A percentile compares a stretch with the other conserved stretches of the same genome.
Conservation (phyloP, 768 basidiomycete genomes). For the Coprinellus micaceus region DNA sequence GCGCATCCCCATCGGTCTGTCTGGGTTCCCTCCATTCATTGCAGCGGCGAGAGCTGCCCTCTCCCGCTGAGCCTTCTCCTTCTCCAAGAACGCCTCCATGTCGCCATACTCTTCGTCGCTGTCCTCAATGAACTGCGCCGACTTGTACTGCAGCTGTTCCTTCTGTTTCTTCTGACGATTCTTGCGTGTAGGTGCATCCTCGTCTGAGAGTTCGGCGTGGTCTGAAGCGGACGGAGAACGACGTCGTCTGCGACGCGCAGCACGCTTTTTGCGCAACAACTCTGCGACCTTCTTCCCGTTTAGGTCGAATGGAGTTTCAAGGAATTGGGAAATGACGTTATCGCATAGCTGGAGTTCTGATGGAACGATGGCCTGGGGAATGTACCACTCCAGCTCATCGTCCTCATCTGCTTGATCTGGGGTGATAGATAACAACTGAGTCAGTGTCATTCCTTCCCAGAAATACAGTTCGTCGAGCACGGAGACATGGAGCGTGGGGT, state of each 20-base stretch:
- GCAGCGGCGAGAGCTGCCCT: slow-evolving; percentile 44
- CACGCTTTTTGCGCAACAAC: slow-evolving; percentile 66
- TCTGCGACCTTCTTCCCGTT: slow-evolving; percentile 72
- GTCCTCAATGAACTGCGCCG: slow-evolving; percentile 88
- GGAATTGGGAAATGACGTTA: slow-evolving; percentile 79
- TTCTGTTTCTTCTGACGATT: slow-evolving; percentile 68
- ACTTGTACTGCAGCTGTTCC: slow-evolving; percentile 64
- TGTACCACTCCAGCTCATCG: slow-evolving; percentile 74
- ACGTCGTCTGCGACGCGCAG: slow-evolving; percentile 47
- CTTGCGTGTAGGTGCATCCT: slow-evolving; percentile 33
- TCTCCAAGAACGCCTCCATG: slow-evolving; percentile 78
- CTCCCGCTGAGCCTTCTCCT: slow-evolving; percentile 62
- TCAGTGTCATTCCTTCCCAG: too few relatives aligned
- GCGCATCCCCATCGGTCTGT: slow-evolving; percentile 52
- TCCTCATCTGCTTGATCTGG: slow-evolving; percentile 62
- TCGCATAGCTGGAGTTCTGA: slow-evolving; percentile 64
- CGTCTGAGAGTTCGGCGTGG: slow-evolving; percentile 19
- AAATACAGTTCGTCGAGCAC: too few relatives aligned
- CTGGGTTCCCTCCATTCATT: slow-evolving; percentile 27
- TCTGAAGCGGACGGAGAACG: slow-evolving; percentile 43
- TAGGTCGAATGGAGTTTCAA: slow-evolving; percentile 76
- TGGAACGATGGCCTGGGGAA: slow-evolving; percentile 70
- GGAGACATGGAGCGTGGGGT: too few relatives aligned
- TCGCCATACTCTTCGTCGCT: slow-evolving; percentile 82
- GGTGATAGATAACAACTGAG: neutral